A percentile compares a stretch with the other conserved stretches of the same genome.
Evolutionary conservation across 164 flowering plant species (phyloP).

Genomic region (Liquidambar formosana): DNA sequence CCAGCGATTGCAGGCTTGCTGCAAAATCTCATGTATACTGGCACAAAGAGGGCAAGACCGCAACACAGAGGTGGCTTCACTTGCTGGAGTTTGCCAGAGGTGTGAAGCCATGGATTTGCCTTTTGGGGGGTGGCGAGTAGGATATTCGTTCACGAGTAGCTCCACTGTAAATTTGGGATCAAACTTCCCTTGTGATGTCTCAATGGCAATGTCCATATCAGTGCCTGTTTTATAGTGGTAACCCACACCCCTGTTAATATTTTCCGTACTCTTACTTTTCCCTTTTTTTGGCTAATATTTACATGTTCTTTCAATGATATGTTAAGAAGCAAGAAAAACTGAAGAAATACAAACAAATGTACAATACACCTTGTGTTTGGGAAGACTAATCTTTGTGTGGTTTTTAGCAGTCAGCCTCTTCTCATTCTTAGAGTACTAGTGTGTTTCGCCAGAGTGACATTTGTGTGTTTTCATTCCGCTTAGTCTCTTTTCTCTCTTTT

Average conservation of each 20-base stretch:
- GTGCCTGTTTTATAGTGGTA: conserved; percentile 66
- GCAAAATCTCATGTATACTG: conserved; percentile 64
- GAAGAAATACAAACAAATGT: conserved; percentile 17
- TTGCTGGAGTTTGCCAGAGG: conserved; percentile 82
- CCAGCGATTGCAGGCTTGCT: conserved; percentile 77
- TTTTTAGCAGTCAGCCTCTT: too few relatives aligned
- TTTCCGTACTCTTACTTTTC: conserved; percentile 16
- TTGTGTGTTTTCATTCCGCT: too few relatives aligned
- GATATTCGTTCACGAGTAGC: conserved; percentile 48
- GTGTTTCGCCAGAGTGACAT: too few relatives aligned
- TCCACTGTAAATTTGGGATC: conserved; percentile 48
- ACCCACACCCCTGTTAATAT: conserved; percentile 1
- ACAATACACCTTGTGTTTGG: too few relatives aligned
- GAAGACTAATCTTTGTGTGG: too few relatives aligned
- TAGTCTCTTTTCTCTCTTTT: too few relatives aligned
- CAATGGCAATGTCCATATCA: conserved; percentile 54
- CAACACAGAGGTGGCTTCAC: conserved; percentile 97
- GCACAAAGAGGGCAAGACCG: conserved; percentile 85
- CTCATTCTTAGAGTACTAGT: too few relatives aligned
- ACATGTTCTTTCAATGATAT: conserved; percentile 55
- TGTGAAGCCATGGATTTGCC: conserved; percentile 55
- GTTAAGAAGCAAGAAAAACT: conserved; percentile 14
- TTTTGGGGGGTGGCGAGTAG: conserved; percentile 56
- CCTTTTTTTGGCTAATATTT: conserved; percentile 29
- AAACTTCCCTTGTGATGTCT: conserved; percentile 49